phyloP scores from a whole-genome alignment of 805 yeast genomes.

The Monosporozyma yasuniensis region DNA sequence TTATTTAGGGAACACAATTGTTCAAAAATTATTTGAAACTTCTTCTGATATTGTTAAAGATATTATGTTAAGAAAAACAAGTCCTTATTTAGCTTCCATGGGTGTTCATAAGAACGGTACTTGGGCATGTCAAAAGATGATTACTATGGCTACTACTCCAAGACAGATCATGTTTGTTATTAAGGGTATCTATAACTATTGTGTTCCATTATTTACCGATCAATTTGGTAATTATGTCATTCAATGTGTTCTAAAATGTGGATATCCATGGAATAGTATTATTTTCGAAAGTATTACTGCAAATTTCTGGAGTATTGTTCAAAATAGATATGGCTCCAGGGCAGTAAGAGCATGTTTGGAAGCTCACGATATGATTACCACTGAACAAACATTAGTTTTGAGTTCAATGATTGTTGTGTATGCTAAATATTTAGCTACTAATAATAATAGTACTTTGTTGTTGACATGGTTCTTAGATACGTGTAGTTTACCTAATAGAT shows the following conservation, averaged over 20 bases:
- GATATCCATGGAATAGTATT: slow-evolving; percentile 80
- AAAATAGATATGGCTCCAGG: slow-evolving; percentile 89
- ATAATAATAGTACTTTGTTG: slow-evolving; percentile 79
- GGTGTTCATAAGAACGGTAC: slow-evolving; percentile 97
- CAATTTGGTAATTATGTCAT: slow-evolving; percentile 95
- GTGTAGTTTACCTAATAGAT: slow-evolving; percentile 56
- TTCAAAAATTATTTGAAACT: slow-evolving; percentile 76
- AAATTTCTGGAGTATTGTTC: slow-evolving; percentile 71
- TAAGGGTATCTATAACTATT: slow-evolving; percentile 64
- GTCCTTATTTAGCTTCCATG: slow-evolving; percentile 78
- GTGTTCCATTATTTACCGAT: slow-evolving; percentile 81
- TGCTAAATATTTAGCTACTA: slow-evolving; percentile 70
- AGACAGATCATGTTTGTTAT: slow-evolving; percentile 60
- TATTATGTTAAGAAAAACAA: slow-evolving; percentile 67
- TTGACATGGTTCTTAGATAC: slow-evolving; percentile 94
- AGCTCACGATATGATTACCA: slow-evolving; percentile 50
- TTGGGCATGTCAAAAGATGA: slow-evolving; percentile 97
- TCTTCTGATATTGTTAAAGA: slow-evolving; percentile 65
- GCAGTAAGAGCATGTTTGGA: slow-evolving; percentile 91
- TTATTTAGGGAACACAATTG: slow-evolving; percentile 91
- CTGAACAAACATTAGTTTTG: slow-evolving; percentile 61
- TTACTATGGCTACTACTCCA: slow-evolving; percentile 58
- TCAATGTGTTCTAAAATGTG: slow-evolving; percentile 88
- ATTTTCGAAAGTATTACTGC: slow-evolving; percentile 76
- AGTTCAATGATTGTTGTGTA: slow-evolving; percentile 71